These are phyloP conservation scores for Dactylellina drechsleri DNA, from an alignment of 2,329 filamentous ascomycete species.

Conservation along the genomic window DNA sequence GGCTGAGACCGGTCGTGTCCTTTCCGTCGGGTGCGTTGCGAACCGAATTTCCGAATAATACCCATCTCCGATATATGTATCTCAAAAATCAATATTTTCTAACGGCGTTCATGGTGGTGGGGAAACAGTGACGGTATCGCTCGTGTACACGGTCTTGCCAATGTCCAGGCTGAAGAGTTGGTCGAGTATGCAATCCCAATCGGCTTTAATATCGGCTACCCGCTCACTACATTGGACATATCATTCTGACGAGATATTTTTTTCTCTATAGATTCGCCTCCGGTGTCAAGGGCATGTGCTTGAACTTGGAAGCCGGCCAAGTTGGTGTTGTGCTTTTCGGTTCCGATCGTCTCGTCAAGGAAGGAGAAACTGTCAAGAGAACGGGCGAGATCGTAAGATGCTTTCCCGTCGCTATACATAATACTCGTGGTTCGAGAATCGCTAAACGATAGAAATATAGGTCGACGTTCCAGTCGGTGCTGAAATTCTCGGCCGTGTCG, in stretches of 20 bases:
- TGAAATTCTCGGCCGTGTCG: constrained; percentile 95
- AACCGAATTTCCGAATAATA: constrained; percentile 18
- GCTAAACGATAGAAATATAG: constrained; percentile 64
- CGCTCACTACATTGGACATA: constrained; percentile 30
- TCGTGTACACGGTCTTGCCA: constrained; percentile 99
- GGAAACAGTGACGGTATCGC: constrained; percentile 95
- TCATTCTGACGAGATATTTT: constrained; percentile 46
- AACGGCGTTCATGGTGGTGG: constrained; percentile 60
- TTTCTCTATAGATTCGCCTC: constrained; percentile 83
- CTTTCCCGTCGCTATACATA: no score
- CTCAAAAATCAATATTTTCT: constrained; percentile 23
- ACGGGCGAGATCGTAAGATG: constrained; percentile 95
- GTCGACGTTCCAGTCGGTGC: constrained; percentile 95
- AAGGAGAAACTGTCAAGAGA: constrained; percentile 99
- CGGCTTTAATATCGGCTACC: constrained; percentile 3
- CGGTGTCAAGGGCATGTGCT: constrained; percentile 99
- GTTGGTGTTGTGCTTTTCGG: constrained; percentile 99
- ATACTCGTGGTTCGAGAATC: neutral
- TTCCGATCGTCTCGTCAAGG: constrained; percentile 99
- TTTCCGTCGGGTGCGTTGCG: constrained; percentile 92
- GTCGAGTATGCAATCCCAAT: constrained; percentile 81
- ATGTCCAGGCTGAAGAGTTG: constrained; percentile 99
- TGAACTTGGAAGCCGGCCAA: constrained; percentile 99
- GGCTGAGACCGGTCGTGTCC: constrained; percentile 97
- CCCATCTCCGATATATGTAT: constrained; percentile 20